These are phyloP conservation scores for Jatropha curcas DNA, from an alignment of 345 rosid genomes.

Conservation along the genomic window DNA sequence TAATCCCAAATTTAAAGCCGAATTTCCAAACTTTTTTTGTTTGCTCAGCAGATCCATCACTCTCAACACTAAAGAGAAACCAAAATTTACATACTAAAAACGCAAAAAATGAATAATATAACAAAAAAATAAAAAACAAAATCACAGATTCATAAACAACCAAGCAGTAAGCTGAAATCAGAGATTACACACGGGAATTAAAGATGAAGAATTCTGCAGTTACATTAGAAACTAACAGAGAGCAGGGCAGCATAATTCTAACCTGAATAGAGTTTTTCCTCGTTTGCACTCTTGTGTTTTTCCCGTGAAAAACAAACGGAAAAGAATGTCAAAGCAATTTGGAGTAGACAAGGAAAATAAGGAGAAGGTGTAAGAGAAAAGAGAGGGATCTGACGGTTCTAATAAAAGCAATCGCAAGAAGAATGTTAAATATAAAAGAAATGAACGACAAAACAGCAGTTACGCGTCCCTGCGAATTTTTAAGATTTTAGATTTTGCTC, in stretches of 20 bases:
- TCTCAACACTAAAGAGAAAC: not conserved
- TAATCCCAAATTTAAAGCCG: not conserved
- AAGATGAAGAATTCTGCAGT: not conserved
- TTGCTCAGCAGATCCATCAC: constrained; percentile 26
- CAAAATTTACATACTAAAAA: constrained; percentile 5
- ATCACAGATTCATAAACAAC: constrained; percentile 1
- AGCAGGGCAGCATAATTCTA: not conserved
- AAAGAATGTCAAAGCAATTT: not conserved
- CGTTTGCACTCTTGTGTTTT: not conserved
- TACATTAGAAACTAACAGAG: not conserved
- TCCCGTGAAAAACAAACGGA: constrained; percentile 6
- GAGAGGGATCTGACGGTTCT: too few species aligned
- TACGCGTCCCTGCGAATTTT: not conserved
- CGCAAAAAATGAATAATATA: not conserved
- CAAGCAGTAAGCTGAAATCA: not conserved
- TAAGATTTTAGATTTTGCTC: not conserved
- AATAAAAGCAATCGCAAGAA: not conserved
- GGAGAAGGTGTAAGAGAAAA: too few species aligned
- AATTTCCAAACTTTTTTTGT: not conserved
- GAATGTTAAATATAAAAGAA: not conserved
- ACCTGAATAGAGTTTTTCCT: not conserved
- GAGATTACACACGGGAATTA: not conserved
- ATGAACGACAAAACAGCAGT: not conserved
- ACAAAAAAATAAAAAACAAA: not conserved
- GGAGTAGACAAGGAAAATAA: not conserved